These are phyloP conservation scores for Eleusine indica DNA, from an alignment of 176 grass and related monocot genomes.

Conservation along the genomic window DNA sequence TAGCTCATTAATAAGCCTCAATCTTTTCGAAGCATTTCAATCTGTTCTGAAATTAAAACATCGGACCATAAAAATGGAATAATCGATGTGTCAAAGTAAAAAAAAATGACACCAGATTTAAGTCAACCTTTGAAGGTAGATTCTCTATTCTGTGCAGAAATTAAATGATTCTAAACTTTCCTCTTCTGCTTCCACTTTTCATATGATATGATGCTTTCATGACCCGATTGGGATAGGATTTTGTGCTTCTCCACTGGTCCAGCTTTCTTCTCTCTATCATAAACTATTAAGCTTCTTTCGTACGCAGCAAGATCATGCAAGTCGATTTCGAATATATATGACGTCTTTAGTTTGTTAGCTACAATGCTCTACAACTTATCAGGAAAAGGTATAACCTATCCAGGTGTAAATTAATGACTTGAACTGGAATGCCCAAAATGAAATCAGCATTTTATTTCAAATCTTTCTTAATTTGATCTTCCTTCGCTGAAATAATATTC, in stretches of 20 bases:
- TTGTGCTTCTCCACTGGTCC: neutral
- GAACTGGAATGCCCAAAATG: too few relatives aligned
- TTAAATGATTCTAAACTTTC: neutral
- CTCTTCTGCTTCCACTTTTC: neutral
- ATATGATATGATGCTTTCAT: neutral
- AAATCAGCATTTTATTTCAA: neutral
- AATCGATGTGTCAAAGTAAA: neutral
- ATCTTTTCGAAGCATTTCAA: neutral
- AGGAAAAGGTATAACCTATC: too few relatives aligned
- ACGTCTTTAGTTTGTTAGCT: too few relatives aligned
- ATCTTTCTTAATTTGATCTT: neutral
- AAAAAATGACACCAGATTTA: neutral
- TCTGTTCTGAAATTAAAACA: neutral
- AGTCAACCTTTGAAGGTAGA: neutral
- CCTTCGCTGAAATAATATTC: neutral
- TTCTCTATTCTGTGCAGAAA: neutral
- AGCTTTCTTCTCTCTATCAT: too few relatives aligned
- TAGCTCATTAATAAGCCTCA: too few relatives aligned
- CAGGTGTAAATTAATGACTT: too few relatives aligned
- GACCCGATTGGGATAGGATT: neutral
- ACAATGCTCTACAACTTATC: too few relatives aligned
- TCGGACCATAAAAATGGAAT: neutral
- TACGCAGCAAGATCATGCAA: too few relatives aligned
- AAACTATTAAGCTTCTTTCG: too few relatives aligned
- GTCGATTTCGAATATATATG: too few relatives aligned